Evolutionary conservation across 768 basidiomycete genomes (phyloP), one percentile per base, ranked within the genome.

Genomic region (Mycena capillaripes): DNA sequence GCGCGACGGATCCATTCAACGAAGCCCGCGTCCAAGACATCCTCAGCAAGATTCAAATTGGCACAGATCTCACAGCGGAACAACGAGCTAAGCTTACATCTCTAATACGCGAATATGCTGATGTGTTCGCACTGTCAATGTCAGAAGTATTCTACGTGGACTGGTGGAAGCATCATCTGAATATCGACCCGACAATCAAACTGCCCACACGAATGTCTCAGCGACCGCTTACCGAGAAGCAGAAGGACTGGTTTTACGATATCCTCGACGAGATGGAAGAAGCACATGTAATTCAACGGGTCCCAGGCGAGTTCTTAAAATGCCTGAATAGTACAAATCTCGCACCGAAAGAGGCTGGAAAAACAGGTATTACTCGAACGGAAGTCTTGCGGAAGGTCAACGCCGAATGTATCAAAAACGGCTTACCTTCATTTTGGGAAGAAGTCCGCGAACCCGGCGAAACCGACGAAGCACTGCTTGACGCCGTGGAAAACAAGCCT

Each of bases 1-100:
- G 77, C 6, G 25, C 38, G 5, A 76, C 73, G 0, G 71, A 75
- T 14, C 79, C 79, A 3, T 78, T 72, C 52, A 44, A 79, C 6
- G 70, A 78, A 2, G 60, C 48, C 0, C 70, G 79, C 0, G 74
- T 82, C 0, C 67, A 62, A 6, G 60, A 70, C 30, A 73, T 82
- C 1, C 52, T 78, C 1, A 27, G 59, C 3, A 58, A 58, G 7
- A 65, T 82, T 16, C 58, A 29, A 1, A 76, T 78, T 23, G 78
- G 80, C 0, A 2, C 19, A 1, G 79, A 82, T 32, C 38, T 82
- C 0, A 68, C 77, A 0, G 64, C 34, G 1, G 66, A 57, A 8
- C 63, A 76, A 56, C 50, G 55, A 16, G 17, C 16, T 21, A 38
- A 63, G 56, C 29, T 70, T 11, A 30, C 16, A 4, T 53, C 36